Conservation (phyloP, 164 flowering plant species). For the Chloranthus sessilifolius region DNA sequence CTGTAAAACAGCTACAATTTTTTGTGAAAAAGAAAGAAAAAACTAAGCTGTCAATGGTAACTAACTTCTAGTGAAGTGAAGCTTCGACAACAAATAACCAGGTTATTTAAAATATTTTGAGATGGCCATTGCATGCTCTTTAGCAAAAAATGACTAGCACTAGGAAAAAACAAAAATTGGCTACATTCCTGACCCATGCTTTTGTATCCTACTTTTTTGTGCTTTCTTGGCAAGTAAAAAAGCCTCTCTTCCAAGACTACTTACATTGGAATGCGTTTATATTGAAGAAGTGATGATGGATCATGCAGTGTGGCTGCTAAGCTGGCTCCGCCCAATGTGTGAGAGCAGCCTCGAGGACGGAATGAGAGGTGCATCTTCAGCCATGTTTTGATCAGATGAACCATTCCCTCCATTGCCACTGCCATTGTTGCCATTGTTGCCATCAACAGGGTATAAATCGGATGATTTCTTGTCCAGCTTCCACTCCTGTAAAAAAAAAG, state of each 20-base stretch:
- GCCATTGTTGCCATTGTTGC: conserved; percentile 19
- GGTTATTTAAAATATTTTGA: background rate
- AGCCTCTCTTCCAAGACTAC: background rate
- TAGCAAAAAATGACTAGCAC: background rate
- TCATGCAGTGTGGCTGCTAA: conserved; percentile 37
- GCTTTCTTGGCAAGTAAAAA: conserved; percentile 3
- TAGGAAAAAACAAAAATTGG: background rate
- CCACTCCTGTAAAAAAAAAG: conserved; percentile 59
- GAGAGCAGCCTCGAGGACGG: conserved; percentile 57
- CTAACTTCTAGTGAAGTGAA: too few relatives aligned
- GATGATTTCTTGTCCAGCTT: conserved; percentile 86
- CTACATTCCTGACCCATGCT: too few relatives aligned
- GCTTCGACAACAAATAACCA: background rate
- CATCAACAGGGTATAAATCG: conserved; percentile 44
- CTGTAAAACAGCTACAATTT: too few relatives aligned
- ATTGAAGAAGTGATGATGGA: background rate
- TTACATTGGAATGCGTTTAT: background rate
- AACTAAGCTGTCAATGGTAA: too few relatives aligned
- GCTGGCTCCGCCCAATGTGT: conserved; percentile 67
- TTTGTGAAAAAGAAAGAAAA: too few relatives aligned
- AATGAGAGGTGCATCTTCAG: conserved; percentile 78
- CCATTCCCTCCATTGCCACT: conserved; percentile 27
- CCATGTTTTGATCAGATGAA: conserved; percentile 34
- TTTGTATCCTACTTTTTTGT: background rate
- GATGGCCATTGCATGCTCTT: background rate